These are phyloP conservation scores for Fusarium transvaalense DNA, from an alignment of 2,329 filamentous ascomycete genomes.

Conservation along the genomic window DNA sequence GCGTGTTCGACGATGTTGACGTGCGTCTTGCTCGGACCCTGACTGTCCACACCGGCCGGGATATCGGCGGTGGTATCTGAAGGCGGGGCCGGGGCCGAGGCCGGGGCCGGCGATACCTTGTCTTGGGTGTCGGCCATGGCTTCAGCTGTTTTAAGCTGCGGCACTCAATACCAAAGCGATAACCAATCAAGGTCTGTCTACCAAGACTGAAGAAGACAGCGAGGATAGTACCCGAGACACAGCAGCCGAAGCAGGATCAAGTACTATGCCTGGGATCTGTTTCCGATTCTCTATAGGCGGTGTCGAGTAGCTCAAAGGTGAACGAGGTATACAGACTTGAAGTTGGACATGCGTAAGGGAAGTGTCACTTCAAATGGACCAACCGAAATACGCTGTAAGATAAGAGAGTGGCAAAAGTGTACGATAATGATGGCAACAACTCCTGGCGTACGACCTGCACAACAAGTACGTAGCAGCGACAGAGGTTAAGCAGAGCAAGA, in stretches of 20 bases:
- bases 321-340: slow-evolving; percentile 5
- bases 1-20: slow-evolving; percentile 41
- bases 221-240: not conserved
- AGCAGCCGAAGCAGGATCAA: slow-evolving; percentile 2
- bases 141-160: slow-evolving; percentile 19
- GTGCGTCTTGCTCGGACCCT: slow-evolving; percentile 33
- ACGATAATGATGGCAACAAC: slow-evolving; percentile 3
- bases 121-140: slow-evolving; percentile 37
- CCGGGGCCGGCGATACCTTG: slow-evolving; percentile 31
- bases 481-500: slow-evolving; percentile 25
- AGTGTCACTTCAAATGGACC: slow-evolving; percentile 9
- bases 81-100: slow-evolving; percentile 30
- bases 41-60: slow-evolving; percentile 23
- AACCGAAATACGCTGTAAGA: slow-evolving; percentile 4
- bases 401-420: slow-evolving; percentile 5
- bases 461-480: slow-evolving; percentile 26
- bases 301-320: not conserved
- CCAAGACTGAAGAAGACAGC: not conserved
- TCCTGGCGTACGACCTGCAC: slow-evolving; percentile 13
- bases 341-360: slow-evolving; percentile 13
- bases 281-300: not conserved
- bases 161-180: not conserved
- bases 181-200: not conserved
- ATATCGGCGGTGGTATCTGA: slow-evolving; percentile 31
- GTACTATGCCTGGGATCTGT: not conserved